Evolutionary conservation across 768 basidiomycete genomes (phyloP).

Genomic region (Xerocomellus chrysenteron): DNA sequence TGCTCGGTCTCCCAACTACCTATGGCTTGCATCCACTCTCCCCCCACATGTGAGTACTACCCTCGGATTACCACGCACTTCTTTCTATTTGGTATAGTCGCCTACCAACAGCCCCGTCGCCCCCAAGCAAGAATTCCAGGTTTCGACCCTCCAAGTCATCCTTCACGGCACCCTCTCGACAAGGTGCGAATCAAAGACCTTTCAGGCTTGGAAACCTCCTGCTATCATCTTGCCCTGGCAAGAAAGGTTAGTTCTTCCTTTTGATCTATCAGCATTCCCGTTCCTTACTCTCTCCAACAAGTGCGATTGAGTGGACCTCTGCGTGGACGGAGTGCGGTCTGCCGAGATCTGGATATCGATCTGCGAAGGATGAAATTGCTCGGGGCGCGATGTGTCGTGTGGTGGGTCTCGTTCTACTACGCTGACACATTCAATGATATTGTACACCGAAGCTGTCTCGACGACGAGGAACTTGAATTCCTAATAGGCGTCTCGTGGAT

Average conservation of each 20-base stretch:
- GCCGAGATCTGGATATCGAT: conserved; percentile 78
- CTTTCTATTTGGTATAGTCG: conserved; percentile 13
- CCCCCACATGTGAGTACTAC: conserved; percentile 11
- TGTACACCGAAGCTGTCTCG: conserved; percentile 61
- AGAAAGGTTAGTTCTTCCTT: conserved; percentile 62
- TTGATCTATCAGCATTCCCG: background rate
- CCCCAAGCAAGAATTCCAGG: conserved; percentile 15
- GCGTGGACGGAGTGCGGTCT: conserved; percentile 78
- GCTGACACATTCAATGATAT: background rate
- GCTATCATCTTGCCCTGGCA: conserved; percentile 91
- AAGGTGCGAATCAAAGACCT: conserved; percentile 13
- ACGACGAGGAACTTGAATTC: conserved; percentile 78
- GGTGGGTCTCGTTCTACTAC: conserved; percentile 40
- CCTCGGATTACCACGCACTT: background rate
- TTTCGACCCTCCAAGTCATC: conserved; percentile 9
- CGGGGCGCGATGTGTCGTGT: conserved; percentile 79
- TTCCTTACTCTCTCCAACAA: conserved; percentile 23
- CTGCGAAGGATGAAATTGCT: conserved; percentile 69
- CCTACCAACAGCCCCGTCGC: conserved; percentile 17
- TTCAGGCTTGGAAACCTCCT: conserved; percentile 77
- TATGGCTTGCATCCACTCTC: conserved; percentile 21
- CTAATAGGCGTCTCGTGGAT: conserved; percentile 80
- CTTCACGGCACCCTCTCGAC: conserved; percentile 3
- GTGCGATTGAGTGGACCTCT: conserved; percentile 74
- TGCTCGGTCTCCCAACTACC: background rate